These are phyloP conservation scores for Cryptococcus amylolentus DNA, from an alignment of 1,284 basidiomycete species.

Conservation along the genomic window DNA sequence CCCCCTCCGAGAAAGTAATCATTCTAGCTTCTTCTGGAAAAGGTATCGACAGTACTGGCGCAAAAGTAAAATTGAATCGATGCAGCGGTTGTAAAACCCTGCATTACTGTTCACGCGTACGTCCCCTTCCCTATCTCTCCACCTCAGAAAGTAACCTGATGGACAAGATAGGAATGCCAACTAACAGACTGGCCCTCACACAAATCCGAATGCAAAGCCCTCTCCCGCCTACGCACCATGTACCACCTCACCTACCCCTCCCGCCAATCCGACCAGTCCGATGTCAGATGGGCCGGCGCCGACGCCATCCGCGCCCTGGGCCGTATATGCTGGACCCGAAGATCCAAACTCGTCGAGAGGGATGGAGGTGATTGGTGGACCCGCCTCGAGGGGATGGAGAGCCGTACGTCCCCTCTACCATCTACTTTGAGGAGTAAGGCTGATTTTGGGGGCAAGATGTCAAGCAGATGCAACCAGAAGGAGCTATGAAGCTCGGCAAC, in stretches of 20 bases:
- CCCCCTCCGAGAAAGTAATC: conserved; percentile 31
- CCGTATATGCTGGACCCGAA: conserved; percentile 62
- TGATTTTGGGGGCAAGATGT: conserved; percentile 11
- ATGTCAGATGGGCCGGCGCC: conserved; percentile 57
- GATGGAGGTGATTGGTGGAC: neutral
- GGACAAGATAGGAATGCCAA: conserved; percentile 63
- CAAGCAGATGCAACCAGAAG: conserved; percentile 7
- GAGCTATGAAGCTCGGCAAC: conserved; percentile 32
- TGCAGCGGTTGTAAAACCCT: conserved; percentile 68
- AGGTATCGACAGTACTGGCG: neutral
- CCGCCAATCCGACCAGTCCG: conserved; percentile 44
- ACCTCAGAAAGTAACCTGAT: neutral
- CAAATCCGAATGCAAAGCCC: conserved; percentile 69
- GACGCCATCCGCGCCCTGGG: conserved; percentile 68
- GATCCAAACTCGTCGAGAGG: neutral
- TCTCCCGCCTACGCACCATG: conserved; percentile 50
- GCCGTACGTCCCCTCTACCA: conserved; percentile 56
- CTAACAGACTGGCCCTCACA: conserved; percentile 70
- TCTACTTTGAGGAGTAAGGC: neutral
- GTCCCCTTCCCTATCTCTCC: conserved; percentile 12
- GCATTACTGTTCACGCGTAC: conserved; percentile 69
- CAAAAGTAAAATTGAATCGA: conserved; percentile 50
- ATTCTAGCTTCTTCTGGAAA: neutral
- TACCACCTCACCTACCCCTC: conserved; percentile 15
- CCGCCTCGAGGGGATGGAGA: conserved; percentile 60